Evolutionary conservation across 2,329 filamentous ascomycete genomes (phyloP).

Genomic region (Aurifilum marmelostoma): DNA sequence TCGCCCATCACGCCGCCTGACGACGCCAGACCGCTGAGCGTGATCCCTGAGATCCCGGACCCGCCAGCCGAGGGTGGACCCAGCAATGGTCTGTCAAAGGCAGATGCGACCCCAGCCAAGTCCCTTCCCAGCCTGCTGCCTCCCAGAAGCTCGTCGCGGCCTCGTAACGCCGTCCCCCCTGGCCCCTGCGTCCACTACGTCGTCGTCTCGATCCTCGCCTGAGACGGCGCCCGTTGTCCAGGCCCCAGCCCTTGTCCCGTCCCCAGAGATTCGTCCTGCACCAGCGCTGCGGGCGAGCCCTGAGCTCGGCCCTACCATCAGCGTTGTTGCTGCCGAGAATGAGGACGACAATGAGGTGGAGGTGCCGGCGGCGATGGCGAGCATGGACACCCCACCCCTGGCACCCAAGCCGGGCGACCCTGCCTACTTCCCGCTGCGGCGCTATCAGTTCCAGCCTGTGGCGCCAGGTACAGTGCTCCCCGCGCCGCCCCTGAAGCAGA

Average conservation of each 20-base stretch:
- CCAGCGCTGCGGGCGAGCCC: neutral
- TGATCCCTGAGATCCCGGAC: slow-evolving; percentile 22
- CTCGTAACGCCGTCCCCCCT: neutral
- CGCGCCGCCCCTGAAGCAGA: slow-evolving; percentile 45
- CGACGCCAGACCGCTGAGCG: slow-evolving; percentile 26
- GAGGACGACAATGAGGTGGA: slow-evolving; percentile 12
- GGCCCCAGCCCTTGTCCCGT: slow-evolving; percentile 5
- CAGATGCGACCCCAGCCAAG: slow-evolving; percentile 14
- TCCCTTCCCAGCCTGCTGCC: slow-evolving; percentile 16
- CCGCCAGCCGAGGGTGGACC: slow-evolving; percentile 18
- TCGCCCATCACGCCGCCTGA: slow-evolving; percentile 46
- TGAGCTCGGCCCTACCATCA: slow-evolving; percentile 10
- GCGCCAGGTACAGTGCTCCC: slow-evolving; percentile 44
- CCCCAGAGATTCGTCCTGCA: slow-evolving; percentile 1
- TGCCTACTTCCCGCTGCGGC: slow-evolving; percentile 34
- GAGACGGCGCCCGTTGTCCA: neutral
- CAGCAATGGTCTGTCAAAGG: neutral
- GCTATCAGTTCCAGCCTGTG: slow-evolving; percentile 35
- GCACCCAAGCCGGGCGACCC: slow-evolving; percentile 34
- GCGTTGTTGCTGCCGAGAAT: slow-evolving; percentile 15
- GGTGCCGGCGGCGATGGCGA: neutral
- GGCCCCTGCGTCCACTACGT: slow-evolving; percentile 3
- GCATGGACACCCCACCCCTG: slow-evolving; percentile 30
- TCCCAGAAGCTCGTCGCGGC: slow-evolving; percentile 14
- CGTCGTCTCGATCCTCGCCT: neutral